A percentile compares a stretch with the other conserved stretches of the same genome.
Conservation (phyloP, 1,139 yeast species). For the Fermentozyma sake region DNA sequence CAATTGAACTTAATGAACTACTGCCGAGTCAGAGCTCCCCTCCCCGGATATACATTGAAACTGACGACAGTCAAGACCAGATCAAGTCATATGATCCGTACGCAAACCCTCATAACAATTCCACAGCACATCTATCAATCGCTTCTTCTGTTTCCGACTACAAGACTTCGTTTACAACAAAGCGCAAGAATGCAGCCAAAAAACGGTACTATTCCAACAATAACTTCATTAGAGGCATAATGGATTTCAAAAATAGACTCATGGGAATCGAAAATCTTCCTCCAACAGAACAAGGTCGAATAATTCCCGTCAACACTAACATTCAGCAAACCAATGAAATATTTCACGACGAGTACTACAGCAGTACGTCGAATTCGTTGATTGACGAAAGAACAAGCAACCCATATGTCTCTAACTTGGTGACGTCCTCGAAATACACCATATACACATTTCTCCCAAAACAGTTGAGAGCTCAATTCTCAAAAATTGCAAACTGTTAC, state of each 20-base stretch:
- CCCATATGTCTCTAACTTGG: slow-evolving; percentile 62
- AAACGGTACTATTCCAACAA: slow-evolving; percentile 15
- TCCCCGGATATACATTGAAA: no score
- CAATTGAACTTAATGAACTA: no score
- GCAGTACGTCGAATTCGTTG: slow-evolving; percentile 22
- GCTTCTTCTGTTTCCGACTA: no score
- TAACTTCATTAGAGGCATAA: slow-evolving; percentile 13
- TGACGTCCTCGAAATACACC: slow-evolving; percentile 87
- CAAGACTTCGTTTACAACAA: slow-evolving; percentile 21
- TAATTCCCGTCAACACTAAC: slow-evolving; percentile 59
- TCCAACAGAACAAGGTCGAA: slow-evolving; percentile 66
- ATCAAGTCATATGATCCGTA: no score
- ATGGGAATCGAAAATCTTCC: slow-evolving; percentile 42
- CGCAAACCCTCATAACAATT: no score
- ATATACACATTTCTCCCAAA: slow-evolving; percentile 79
- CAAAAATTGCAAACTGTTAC: slow-evolving; percentile 84
- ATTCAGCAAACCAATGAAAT: slow-evolving; percentile 23
- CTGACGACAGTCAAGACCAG: no score
- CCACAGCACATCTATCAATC: slow-evolving; percentile 10
- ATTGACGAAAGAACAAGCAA: slow-evolving; percentile 66
- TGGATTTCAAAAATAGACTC: slow-evolving; percentile 26
- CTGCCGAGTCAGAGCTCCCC: no score
- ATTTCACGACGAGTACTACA: slow-evolving; percentile 28
- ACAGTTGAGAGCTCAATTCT: slow-evolving; percentile 85
- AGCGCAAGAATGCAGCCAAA: slow-evolving; percentile 14